Conservation (phyloP, 208 protist genomes). For the Acanthamoeba divionensis region DNA sequence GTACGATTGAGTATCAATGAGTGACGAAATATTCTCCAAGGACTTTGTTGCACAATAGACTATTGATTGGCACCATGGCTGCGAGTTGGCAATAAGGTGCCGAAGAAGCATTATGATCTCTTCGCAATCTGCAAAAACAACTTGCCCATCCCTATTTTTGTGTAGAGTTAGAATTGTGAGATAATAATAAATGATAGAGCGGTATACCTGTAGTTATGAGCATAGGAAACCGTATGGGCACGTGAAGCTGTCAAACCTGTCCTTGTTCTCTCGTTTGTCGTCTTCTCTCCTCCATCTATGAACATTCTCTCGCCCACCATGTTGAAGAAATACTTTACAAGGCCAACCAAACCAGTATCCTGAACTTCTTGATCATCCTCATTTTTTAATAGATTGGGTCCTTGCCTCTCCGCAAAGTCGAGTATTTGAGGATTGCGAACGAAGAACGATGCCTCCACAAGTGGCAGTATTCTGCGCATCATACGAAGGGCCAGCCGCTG, state of each 20-base stretch:
- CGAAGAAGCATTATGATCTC: conserved; percentile 34
- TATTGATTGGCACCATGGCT: background rate
- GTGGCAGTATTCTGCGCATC: background rate
- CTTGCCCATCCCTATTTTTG: background rate
- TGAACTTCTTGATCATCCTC: background rate
- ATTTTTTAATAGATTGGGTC: background rate
- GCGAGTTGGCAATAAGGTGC: background rate
- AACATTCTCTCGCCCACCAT: background rate
- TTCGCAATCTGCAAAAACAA: background rate
- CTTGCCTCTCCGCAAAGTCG: background rate
- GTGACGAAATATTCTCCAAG: background rate
- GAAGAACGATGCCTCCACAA: background rate
- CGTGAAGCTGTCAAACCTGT: background rate
- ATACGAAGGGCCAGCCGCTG: background rate
- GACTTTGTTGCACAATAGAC: background rate
- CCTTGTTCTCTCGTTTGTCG: background rate
- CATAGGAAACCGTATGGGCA: background rate
- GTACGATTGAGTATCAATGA: background rate
- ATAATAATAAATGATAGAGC: background rate
- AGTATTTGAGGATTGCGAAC: background rate
- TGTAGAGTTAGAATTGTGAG: background rate
- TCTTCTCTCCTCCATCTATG: background rate
- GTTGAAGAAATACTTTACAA: background rate
- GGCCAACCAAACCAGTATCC: background rate
- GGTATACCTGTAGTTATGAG: background rate